Percentiles rank a stretch among this genome's conserved stretches.
These are phyloP conservation scores for Avena atlantica DNA, from an alignment of 176 grass and related monocot species.

Conservation along the genomic window DNA sequence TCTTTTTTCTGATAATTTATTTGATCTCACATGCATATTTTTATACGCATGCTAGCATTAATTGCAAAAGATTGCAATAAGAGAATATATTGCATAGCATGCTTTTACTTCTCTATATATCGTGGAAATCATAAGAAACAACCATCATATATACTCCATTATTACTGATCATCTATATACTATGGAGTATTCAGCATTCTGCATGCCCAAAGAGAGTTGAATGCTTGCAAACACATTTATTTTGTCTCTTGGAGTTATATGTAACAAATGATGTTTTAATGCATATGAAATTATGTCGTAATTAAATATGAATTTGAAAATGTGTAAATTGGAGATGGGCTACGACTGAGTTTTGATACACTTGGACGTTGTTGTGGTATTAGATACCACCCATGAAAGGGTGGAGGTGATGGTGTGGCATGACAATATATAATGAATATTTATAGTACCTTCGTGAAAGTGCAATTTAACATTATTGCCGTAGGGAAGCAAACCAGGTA, in stretches of 20 bases:
- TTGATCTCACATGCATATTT: neutral
- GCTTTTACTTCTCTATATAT: neutral
- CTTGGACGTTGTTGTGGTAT: no score
- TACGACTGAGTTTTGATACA: no score
- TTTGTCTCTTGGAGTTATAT: neutral
- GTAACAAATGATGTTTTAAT: no score
- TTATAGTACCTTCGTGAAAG: no score
- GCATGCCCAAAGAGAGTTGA: neutral
- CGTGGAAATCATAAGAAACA: neutral
- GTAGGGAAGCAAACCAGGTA: no score
- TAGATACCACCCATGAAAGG: no score
- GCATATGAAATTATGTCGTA: neutral
- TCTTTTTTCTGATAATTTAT: neutral
- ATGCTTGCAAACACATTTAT: neutral
- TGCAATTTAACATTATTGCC: no score
- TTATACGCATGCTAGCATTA: neutral
- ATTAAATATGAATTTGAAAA: neutral
- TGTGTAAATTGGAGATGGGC: no score
- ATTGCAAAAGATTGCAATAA: neutral
- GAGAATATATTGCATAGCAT: neutral
- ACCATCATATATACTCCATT: neutral
- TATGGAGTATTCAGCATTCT: no score
- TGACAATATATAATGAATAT: no score
- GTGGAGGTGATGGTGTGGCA: no score
- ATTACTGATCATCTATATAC: no score